These are phyloP conservation scores for Lenwebbia sp. DNA, from an alignment of 345 rosid species.

Conservation along the genomic window DNA sequence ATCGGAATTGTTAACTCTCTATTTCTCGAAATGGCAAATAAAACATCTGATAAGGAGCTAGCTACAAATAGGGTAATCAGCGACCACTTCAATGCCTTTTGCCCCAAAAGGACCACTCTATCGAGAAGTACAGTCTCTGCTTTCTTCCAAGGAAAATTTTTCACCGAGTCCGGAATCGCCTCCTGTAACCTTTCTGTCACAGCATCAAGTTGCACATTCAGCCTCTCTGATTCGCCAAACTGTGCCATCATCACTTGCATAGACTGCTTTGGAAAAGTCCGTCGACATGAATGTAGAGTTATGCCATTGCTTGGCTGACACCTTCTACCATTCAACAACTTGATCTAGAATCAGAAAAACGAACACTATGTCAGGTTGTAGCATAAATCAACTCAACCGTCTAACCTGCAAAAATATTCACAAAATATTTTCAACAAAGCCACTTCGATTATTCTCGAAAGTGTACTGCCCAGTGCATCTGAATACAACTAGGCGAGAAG, in stretches of 20 bases:
- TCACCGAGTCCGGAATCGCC: conserved; percentile 12
- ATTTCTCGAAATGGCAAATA: conserved; percentile 22
- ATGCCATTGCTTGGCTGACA: conserved; percentile 1
- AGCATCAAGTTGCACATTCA: conserved; percentile 5
- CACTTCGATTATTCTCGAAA: not conserved
- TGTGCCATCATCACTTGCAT: conserved; percentile 10
- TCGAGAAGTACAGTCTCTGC: conserved; percentile 14
- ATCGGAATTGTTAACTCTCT: conserved; percentile 33
- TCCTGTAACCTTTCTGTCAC: conserved; percentile 22
- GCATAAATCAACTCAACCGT: not conserved
- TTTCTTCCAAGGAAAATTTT: conserved; percentile 36
- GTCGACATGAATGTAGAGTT: not conserved
- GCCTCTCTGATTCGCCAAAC: conserved; percentile 20
- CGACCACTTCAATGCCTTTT: conserved; percentile 28
- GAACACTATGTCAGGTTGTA: not conserved
- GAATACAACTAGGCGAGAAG: not conserved
- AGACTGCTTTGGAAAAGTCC: not conserved
- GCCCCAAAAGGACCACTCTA: conserved; percentile 12
- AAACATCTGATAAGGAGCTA: conserved; percentile 26
- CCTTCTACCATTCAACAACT: conserved; percentile 5
- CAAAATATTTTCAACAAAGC: not conserved
- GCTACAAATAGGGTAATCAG: conserved; percentile 4
- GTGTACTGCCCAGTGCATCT: not conserved
- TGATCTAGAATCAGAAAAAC: conserved; percentile 10
- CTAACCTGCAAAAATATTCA: not conserved